Evolutionary conservation across 345 rosid species (phyloP).

Genomic region (Moringa oleifera): DNA sequence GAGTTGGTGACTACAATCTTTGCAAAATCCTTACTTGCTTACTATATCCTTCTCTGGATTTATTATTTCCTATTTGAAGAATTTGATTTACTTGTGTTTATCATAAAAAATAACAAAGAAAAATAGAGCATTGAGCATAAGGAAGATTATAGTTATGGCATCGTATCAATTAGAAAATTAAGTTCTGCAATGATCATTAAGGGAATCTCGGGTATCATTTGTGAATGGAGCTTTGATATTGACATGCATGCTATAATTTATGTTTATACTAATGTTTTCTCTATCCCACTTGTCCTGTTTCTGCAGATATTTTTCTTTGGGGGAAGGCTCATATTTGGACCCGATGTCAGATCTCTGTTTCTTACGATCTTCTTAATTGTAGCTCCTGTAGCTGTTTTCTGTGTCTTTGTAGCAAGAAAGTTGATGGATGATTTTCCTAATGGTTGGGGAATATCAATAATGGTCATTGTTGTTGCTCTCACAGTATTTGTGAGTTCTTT

Average conservation of each 20-base stretch:
- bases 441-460: slow-evolving; percentile 59
- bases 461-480: slow-evolving; percentile 44
- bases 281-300: slow-evolving; percentile 6
- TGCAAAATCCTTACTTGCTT: background rate
- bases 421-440: slow-evolving; percentile 63
- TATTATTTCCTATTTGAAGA: too few relatives aligned
- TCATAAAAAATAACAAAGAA: too few relatives aligned
- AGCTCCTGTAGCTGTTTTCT: slow-evolving; percentile 68
- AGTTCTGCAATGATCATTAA: too few relatives aligned
- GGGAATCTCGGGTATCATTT: background rate
- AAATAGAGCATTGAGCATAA: too few relatives aligned
- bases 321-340: slow-evolving; percentile 96
- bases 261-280: slow-evolving; percentile 8
- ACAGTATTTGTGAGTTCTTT: slow-evolving; percentile 51
- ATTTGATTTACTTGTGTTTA: too few relatives aligned
- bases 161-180: too few relatives aligned
- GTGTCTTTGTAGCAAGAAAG: slow-evolving; percentile 68
- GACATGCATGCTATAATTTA: background rate
- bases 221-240: background rate
- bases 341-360: slow-evolving; percentile 70
- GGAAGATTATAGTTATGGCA: too few relatives aligned
- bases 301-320: slow-evolving; percentile 62
- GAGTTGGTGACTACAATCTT: background rate
- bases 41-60: background rate
- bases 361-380: slow-evolving; percentile 61